Percentiles rank a stretch among this genome's conserved stretches.
phyloP scores from a whole-genome alignment of 1,284 basidiomycete genomes.

The Trichosporon sp. region DNA sequence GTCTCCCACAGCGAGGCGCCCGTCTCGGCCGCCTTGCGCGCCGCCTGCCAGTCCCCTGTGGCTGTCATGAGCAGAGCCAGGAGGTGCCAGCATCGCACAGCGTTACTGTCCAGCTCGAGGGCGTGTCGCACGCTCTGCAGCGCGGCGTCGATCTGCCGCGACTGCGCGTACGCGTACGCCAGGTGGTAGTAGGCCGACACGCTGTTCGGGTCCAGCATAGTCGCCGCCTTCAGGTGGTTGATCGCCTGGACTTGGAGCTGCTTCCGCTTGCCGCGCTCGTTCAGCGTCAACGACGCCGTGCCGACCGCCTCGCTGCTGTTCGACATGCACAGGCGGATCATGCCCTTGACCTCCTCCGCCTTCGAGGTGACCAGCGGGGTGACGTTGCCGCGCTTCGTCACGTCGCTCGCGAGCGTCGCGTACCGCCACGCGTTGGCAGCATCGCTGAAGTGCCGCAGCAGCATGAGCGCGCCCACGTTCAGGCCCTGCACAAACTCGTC shows the following conservation, averaged over 20 bases:
- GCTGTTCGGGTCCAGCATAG: conserved; percentile 64
- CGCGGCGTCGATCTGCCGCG: conserved; percentile 71
- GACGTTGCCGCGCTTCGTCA: conserved; percentile 31
- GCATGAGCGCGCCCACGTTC: conserved; percentile 72
- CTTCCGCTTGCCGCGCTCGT: conserved; percentile 67
- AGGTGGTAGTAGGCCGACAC: conserved; percentile 73
- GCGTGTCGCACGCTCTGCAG: conserved; percentile 71
- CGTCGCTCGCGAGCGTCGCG: conserved; percentile 50
- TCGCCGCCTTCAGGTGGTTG: conserved; percentile 63
- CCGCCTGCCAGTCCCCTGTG: conserved; percentile 77
- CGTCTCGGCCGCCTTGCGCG: conserved; percentile 73
- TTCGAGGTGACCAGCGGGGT: conserved; percentile 33
- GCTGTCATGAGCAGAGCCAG: conserved; percentile 80
- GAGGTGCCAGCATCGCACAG: conserved; percentile 87
- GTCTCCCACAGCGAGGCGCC: conserved; percentile 63
- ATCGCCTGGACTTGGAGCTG: conserved; percentile 66
- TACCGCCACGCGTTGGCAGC: conserved; percentile 55
- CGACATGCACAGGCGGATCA: conserved; percentile 55
- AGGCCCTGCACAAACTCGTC: conserved; percentile 74
- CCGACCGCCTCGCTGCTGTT: conserved; percentile 37
- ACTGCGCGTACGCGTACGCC: conserved; percentile 72
- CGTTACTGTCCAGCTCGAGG: conserved; percentile 72
- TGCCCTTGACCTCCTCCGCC: conserved; percentile 55
- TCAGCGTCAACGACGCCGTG: conserved; percentile 42
- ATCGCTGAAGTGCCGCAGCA: conserved; percentile 60